Evolutionary conservation across 805 yeast genomes (phyloP), one percentile per base, ranked within the genome.

Genomic region (Candida oleophila): DNA sequence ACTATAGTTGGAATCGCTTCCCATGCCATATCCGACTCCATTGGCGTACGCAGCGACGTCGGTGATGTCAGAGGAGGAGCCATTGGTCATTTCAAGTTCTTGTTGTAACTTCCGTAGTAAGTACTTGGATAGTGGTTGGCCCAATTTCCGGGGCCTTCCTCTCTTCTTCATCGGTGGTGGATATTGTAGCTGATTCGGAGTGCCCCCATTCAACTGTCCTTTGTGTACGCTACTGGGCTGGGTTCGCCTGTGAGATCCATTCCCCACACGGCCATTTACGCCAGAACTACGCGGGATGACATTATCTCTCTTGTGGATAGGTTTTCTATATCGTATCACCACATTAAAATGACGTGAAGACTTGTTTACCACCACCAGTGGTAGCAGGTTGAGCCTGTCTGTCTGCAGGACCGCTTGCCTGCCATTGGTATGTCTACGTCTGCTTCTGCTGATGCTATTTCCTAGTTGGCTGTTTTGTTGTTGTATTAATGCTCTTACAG

Each of bases 301-400:
- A 11, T 25, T 25, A 11, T 25, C 5, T 25, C 11, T 25, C 11
- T 25, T 25, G 30, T 25, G 9, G 9, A 25, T 25, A 11, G 30
- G 30, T 25, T 7, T 25, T 11, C 11, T 25, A 11, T 25, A 25
- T 25, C 30, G 5, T 25, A 41, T 41, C 37, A 12, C 3, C 19
- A 41, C 43, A 11, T 25, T 41, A 18, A 25, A 41, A 32, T 41
- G 43, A 12, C 43, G 35, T 28, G 35, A 14, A 14, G 40, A 37
- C 20, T 14, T 19, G n/a, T 37, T 21, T 34, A 34, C 19, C 20
- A 37, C 40, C 20, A 21, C 20, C 25, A 37, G 20, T 21, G 20
- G 40, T 5, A 21, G 40, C 25, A 25, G 30, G 30, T 11, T 25
- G 9, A 25, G 11, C 9, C 30, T 25, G 30, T 25, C 30, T 25